These are phyloP conservation scores for Silene latifolia DNA, from an alignment of 148 eudicot species.

Conservation along the genomic window DNA sequence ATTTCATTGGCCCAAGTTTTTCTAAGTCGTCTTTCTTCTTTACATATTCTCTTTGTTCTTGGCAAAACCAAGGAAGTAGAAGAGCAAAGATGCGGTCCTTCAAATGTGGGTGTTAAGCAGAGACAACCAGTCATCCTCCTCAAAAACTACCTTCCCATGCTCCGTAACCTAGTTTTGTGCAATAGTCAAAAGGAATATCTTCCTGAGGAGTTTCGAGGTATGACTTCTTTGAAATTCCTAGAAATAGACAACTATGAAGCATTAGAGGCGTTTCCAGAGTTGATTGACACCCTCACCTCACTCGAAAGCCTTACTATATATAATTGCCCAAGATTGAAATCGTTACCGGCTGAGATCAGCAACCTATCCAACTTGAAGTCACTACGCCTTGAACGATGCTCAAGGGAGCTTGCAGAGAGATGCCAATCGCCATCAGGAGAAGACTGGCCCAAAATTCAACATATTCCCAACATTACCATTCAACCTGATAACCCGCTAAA, in stretches of 20 bases:
- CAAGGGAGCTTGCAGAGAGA: not conserved
- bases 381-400: not conserved
- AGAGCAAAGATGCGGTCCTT: too few relatives aligned
- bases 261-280: too few relatives aligned
- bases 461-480: not conserved
- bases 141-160: constrained; percentile 1
- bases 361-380: not conserved
- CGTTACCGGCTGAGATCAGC: not conserved
- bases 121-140: not conserved
- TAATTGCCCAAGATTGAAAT: not conserved
- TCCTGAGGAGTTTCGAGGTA: not conserved
- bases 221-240: not conserved
- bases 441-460: constrained; percentile 12
- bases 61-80: too few relatives aligned
- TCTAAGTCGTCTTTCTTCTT: not conserved
- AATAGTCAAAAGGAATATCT: not conserved
- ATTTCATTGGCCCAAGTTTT: not conserved
- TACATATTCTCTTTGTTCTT: not conserved
- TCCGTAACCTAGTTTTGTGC: not conserved
- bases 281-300: constrained; percentile 8
- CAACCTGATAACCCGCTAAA: not conserved
- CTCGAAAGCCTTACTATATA: not conserved
- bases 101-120: not conserved
- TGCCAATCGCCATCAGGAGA: not conserved
- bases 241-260: too few relatives aligned